These are phyloP conservation scores for Phyllosticta paracitricarpa DNA, from an alignment of 2,329 filamentous ascomycete genomes.

Conservation along the genomic window DNA sequence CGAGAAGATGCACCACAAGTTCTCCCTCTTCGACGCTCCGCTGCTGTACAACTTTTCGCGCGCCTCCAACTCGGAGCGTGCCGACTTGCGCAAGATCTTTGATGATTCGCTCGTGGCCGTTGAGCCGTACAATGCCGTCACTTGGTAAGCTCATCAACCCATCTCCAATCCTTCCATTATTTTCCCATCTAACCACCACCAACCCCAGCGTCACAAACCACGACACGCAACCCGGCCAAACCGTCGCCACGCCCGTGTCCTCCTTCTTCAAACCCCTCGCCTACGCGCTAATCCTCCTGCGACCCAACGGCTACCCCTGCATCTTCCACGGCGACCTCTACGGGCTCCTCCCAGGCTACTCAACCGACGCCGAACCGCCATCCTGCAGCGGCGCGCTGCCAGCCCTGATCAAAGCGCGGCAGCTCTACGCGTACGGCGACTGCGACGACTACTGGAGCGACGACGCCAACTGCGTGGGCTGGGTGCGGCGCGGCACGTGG, in stretches of 20 bases:
- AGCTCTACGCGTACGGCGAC: conserved; percentile 56
- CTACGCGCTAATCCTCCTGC: conserved; percentile 61
- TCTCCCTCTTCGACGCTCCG: conserved; percentile 57
- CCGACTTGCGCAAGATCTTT: conserved; percentile 55
- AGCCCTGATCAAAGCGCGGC: conserved; percentile 50
- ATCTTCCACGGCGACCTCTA: conserved; percentile 64
- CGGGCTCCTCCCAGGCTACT: conserved; percentile 37
- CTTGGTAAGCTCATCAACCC: conserved; percentile 23
- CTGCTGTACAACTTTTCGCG: conserved; percentile 53
- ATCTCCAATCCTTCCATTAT: not conserved
- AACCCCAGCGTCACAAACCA: conserved; percentile 57
- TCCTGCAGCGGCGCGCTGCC: conserved; percentile 47
- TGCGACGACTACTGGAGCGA: conserved; percentile 54
- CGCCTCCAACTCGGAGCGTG: not conserved
- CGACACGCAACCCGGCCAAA: conserved; percentile 58
- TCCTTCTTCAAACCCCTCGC: conserved; percentile 62
- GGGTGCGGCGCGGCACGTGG: conserved; percentile 43
- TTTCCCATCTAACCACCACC: conserved; percentile 27
- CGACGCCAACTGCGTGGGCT: conserved; percentile 50
- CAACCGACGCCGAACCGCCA: conserved; percentile 37
- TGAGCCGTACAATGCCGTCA: conserved; percentile 47
- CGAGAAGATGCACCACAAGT: conserved; percentile 45
- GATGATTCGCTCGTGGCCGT: conserved; percentile 47
- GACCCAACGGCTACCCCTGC: conserved; percentile 52
- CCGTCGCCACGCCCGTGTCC: conserved; percentile 52